Conservation (phyloP, 805 yeast species). For the Tetrapisispora phaffii region DNA sequence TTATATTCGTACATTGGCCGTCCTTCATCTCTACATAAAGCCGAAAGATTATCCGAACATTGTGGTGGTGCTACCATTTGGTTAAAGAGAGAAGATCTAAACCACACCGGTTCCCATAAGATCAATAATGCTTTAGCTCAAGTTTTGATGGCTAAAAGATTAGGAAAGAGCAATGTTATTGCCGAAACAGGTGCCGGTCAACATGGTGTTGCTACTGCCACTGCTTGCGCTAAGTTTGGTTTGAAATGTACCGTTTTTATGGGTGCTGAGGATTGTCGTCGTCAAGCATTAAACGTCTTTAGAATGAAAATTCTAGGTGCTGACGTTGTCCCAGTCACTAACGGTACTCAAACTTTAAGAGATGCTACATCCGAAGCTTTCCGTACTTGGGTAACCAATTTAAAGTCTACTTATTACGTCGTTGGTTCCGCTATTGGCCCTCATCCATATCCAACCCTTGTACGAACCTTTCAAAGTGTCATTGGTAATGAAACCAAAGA, state of each 20-base stretch:
- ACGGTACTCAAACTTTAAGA: constrained; percentile 91
- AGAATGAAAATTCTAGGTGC: constrained; percentile 97
- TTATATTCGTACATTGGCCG: constrained; percentile 91
- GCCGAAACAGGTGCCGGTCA: constrained; percentile 94
- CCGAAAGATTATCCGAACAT: constrained; percentile 78
- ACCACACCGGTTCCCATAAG: constrained; percentile 84
- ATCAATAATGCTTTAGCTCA: constrained; percentile 80
- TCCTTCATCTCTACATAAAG: constrained; percentile 86
- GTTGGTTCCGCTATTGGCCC: constrained; percentile 99
- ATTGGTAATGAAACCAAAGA: constrained; percentile 92
- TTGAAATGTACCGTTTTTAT: constrained; percentile 86
- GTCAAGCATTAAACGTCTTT: constrained; percentile 96
- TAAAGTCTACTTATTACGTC: constrained; percentile 81
- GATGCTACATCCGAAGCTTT: constrained; percentile 98
- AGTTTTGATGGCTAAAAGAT: constrained; percentile 66
- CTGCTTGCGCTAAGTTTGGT: constrained; percentile 90
- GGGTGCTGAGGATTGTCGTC: constrained; percentile 99
- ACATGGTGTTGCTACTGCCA: constrained; percentile 89
- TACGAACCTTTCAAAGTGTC: constrained; percentile 94
- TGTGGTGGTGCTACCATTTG: constrained; percentile 96
- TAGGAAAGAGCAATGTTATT: constrained; percentile 66
- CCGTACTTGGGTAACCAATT: constrained; percentile 86
- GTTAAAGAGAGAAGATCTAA: constrained; percentile 94
- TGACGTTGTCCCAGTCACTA: constrained; percentile 81
- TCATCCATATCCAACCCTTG: constrained; percentile 96